Percentiles rank a stretch among this genome's conserved stretches.
These are phyloP conservation scores for Kitagawia praeruptora DNA, from an alignment of 129 eudicot genomes.

Conservation along the genomic window DNA sequence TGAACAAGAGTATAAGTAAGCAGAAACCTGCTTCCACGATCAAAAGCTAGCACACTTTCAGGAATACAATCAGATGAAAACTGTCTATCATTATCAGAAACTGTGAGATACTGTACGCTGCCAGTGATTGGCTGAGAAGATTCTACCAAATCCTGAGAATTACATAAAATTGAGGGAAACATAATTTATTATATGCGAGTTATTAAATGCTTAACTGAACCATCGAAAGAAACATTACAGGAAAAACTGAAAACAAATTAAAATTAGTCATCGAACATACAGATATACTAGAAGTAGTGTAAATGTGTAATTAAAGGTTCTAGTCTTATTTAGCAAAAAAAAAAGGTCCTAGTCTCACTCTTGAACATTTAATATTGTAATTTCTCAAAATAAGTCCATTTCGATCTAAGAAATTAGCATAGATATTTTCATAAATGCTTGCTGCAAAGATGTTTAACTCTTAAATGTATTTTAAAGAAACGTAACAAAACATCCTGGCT, in stretches of 20 bases:
- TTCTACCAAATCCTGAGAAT: conserved; percentile 41
- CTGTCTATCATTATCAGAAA: conserved; percentile 25
- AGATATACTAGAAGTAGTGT: neutral
- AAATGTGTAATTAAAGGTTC: neutral
- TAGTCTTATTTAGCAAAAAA: too few species aligned
- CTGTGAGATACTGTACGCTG: conserved; percentile 30
- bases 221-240: neutral
- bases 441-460: neutral
- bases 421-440: neutral
- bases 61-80: conserved; percentile 20
- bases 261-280: neutral
- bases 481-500: neutral
- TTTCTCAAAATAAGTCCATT: neutral
- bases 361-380: neutral
- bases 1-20: neutral
- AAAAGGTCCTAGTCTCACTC: neutral
- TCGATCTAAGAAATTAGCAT: neutral
- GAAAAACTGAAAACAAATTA: too few species aligned
- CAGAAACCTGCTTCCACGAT: conserved; percentile 42
- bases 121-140: conserved; percentile 27
- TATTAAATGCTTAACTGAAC: neutral
- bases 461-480: neutral
- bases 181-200: too few species aligned
- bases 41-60: conserved; percentile 18
- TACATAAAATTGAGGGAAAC: neutral